Evolutionary conservation across 2,329 filamentous ascomycete genomes (phyloP).

Genomic region (Botrytis fabae): DNA sequence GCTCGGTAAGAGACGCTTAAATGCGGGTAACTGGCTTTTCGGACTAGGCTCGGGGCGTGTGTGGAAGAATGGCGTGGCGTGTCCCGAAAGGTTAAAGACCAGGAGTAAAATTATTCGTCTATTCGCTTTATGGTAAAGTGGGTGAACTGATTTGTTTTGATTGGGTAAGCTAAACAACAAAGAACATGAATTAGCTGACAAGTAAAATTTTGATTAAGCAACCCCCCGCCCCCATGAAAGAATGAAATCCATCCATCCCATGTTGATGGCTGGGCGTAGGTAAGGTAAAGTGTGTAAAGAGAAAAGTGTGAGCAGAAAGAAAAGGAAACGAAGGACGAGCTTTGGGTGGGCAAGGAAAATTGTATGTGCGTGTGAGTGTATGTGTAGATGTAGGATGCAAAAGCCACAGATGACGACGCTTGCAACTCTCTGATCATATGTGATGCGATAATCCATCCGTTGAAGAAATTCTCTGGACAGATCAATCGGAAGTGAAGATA

Average conservation of each 20-base stretch:
- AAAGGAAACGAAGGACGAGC: not conserved
- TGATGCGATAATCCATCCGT: not conserved
- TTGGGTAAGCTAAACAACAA: slow-evolving; percentile 37
- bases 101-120: not conserved
- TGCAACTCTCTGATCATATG: slow-evolving; percentile 13
- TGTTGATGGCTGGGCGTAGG: slow-evolving; percentile 10
- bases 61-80: not conserved
- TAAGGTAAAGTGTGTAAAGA: not conserved
- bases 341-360: slow-evolving; percentile 9
- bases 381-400: not conserved
- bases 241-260: not conserved
- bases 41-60: not conserved
- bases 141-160: slow-evolving; percentile 27
- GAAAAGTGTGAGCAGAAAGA: not conserved
- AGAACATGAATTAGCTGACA: slow-evolving; percentile 33
- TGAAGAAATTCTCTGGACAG: not conserved
- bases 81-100: not conserved
- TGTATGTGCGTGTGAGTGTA: not conserved
- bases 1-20: not conserved
- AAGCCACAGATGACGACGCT: slow-evolving; percentile 7
- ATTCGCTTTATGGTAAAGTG: slow-evolving; percentile 18
- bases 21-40: not conserved
- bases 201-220: not conserved
- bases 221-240: not conserved
- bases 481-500: not conserved